Conservation (phyloP, 2,329 filamentous ascomycete genomes). For the Didymella arachidicola region DNA sequence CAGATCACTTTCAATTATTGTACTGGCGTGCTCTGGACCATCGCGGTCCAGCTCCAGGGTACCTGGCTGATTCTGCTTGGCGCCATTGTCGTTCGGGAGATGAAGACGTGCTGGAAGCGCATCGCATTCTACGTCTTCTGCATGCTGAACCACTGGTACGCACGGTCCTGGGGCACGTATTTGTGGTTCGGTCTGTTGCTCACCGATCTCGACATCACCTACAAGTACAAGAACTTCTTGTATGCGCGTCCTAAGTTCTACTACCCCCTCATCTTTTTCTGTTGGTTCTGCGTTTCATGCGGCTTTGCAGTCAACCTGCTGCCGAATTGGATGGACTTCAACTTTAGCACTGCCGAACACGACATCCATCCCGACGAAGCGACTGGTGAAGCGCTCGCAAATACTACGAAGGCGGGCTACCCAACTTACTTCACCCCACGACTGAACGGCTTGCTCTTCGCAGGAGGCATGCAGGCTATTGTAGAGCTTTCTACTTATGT, state of each 20-base stretch:
- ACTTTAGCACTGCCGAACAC: conserved; percentile 53
- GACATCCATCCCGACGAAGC: conserved; percentile 54
- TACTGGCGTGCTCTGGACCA: conserved; percentile 60
- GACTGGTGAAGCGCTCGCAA: conserved; percentile 49
- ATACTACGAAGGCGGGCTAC: conserved; percentile 49
- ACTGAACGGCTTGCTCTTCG: conserved; percentile 55
- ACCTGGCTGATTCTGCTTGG: conserved; percentile 56
- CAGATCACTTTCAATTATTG: conserved; percentile 59
- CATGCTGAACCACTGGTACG: conserved; percentile 58
- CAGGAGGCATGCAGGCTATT: conserved; percentile 49
- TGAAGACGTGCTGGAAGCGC: conserved; percentile 58
- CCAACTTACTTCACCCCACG: conserved; percentile 56
- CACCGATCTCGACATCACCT: conserved; percentile 58
- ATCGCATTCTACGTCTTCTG: conserved; percentile 55
- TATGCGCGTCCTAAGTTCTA: conserved; percentile 46
- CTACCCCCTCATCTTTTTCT: conserved; percentile 49
- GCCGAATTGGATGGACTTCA: conserved; percentile 49
- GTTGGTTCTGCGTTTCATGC: conserved; percentile 38
- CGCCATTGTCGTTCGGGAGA: conserved; percentile 55
- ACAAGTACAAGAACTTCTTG: conserved; percentile 53
- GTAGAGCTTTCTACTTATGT: conserved; percentile 46
- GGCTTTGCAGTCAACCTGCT: conserved; percentile 51
- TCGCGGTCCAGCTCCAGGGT: conserved; percentile 59
- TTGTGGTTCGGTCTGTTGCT: conserved; percentile 57
- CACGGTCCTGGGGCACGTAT: conserved; percentile 56